These are phyloP conservation scores for Luffa aegyptiaca DNA, from an alignment of 306 rosid species.

Conservation along the genomic window DNA sequence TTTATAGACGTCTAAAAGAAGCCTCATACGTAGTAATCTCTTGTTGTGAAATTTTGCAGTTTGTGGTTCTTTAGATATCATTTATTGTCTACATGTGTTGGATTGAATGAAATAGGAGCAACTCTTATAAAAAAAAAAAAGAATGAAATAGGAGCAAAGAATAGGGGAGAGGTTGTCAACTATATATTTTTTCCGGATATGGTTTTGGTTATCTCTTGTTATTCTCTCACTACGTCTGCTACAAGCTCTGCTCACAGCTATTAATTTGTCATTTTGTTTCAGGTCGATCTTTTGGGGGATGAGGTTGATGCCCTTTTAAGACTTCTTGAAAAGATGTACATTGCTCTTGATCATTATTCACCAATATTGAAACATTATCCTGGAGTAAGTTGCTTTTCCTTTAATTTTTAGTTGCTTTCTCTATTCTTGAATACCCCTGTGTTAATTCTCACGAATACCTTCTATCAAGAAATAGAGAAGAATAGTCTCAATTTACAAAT, in stretches of 20 bases:
- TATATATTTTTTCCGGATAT: background rate
- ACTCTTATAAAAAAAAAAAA: background rate
- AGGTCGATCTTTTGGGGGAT: constrained; percentile 94
- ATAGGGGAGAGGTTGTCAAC: background rate
- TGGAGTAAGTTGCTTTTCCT: constrained; percentile 53
- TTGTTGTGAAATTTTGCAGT: background rate
- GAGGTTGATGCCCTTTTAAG: constrained; percentile 54
- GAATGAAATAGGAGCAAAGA: background rate
- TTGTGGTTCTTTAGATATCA: background rate
- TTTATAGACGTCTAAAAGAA: background rate
- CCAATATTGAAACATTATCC: constrained; percentile 89
- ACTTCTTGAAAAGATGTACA: constrained; percentile 61
- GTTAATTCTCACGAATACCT: background rate
- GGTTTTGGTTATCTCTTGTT: background rate
- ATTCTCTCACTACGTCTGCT: constrained; percentile 4
- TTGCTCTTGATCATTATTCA: constrained; percentile 88
- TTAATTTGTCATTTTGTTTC: constrained; percentile 17
- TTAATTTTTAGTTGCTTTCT: background rate
- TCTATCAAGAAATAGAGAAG: background rate
- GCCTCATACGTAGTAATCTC: background rate
- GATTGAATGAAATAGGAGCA: background rate
- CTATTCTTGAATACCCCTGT: background rate
- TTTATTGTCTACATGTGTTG: background rate
- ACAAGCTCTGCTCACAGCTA: background rate
- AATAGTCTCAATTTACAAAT: background rate